Evolutionary conservation across 495 filamentous ascomycete genomes (phyloP).

Genomic region (Penicillium bovifimosum): DNA sequence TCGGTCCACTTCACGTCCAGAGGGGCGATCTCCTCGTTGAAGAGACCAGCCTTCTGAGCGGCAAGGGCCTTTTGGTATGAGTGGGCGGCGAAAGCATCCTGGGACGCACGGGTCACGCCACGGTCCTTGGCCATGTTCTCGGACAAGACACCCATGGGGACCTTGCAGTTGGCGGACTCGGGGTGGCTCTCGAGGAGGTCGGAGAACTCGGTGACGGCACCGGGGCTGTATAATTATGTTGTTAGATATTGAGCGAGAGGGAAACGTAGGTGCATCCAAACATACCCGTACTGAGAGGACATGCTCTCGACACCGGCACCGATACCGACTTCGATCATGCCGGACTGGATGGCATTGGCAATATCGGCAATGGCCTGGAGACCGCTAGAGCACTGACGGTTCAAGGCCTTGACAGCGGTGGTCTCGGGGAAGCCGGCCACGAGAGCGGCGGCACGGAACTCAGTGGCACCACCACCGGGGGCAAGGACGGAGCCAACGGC

Average conservation of each 20-base stretch:
- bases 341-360: conserved; percentile 78
- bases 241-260: not conserved
- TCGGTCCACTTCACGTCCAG: conserved; percentile 78
- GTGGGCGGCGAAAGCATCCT: conserved; percentile 84
- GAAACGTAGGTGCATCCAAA: not conserved
- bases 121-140: conserved; percentile 92
- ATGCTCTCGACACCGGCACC: conserved; percentile 98
- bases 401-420: conserved; percentile 76
- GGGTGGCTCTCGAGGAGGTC: conserved; percentile 79
- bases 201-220: conserved; percentile 89
- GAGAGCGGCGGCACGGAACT: conserved; percentile 88
- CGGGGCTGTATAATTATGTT: conserved; percentile 50
- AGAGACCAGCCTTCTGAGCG: conserved; percentile 84
- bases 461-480: conserved; percentile 91
- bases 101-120: conserved; percentile 60
- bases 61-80: conserved; percentile 85
- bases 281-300: conserved; percentile 83
- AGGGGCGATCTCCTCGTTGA: conserved; percentile 88
- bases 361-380: conserved; percentile 89
- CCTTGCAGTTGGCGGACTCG: conserved; percentile 91
- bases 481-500: conserved; percentile 87
- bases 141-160: conserved; percentile 92
- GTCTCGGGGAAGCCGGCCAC: conserved; percentile 86
- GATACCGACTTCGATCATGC: conserved; percentile 94
- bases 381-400: conserved; percentile 87